A percentile compares a stretch with the other conserved stretches of the same genome.
These are phyloP conservation scores for Rhododendron molle DNA, from an alignment of 148 eudicot species.

Conservation along the genomic window DNA sequence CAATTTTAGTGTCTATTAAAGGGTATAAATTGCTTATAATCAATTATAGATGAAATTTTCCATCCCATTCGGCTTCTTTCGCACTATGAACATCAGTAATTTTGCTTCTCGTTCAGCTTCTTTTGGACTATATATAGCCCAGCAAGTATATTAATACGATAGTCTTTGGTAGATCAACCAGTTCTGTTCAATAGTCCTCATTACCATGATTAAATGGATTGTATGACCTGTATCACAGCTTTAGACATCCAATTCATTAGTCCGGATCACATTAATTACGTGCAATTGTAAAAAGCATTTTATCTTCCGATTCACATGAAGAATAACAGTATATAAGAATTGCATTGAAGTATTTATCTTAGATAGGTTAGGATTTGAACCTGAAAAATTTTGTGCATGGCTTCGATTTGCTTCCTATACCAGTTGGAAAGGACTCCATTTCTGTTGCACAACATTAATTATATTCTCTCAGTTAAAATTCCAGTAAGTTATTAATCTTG, in stretches of 20 bases:
- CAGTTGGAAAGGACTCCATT: slow-evolving; percentile 74
- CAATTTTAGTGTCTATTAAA: slow-evolving; percentile 5
- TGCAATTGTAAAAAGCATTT: slow-evolving; percentile 21
- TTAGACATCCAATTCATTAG: slow-evolving; percentile 59
- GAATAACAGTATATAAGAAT: slow-evolving; percentile 20
- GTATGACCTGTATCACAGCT: slow-evolving; percentile 69
- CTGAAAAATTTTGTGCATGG: slow-evolving; percentile 99
- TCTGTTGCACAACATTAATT: slow-evolving; percentile 90
- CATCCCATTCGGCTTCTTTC: neutral
- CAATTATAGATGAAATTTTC: neutral
- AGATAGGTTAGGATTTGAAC: slow-evolving; percentile 70
- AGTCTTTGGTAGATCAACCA: slow-evolving; percentile 29
- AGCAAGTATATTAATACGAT: slow-evolving; percentile 18
- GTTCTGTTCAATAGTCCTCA: slow-evolving; percentile 41
- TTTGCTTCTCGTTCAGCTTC: slow-evolving; percentile 17
- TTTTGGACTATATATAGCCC: slow-evolving; percentile 15
- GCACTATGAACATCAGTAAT: neutral
- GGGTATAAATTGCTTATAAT: neutral
- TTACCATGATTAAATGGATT: slow-evolving; percentile 42
- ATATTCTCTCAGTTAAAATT: slow-evolving; percentile 33
- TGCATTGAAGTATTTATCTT: slow-evolving; percentile 40
- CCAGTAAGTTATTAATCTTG: slow-evolving; percentile 34
- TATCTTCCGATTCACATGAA: slow-evolving; percentile 19
- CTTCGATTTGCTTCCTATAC: slow-evolving; percentile 99
- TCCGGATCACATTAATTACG: slow-evolving; percentile 31